phyloP scores from a whole-genome alignment of 208 protist genomes.

The Crithidia expoeki region DNA sequence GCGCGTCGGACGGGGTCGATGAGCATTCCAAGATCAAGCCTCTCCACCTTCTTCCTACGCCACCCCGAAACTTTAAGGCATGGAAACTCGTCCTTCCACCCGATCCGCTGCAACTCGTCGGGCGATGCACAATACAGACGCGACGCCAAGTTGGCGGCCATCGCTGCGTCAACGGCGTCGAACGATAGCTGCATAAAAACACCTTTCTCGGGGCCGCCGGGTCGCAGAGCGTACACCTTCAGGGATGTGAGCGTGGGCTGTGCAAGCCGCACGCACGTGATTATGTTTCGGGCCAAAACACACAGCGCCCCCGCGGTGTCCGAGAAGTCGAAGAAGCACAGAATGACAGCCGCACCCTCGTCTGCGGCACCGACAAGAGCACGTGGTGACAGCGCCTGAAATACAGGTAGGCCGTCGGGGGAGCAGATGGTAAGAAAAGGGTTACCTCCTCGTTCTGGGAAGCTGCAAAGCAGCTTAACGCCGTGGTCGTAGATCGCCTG shows the following conservation, averaged over 20 bases:
- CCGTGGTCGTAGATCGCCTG: conserved; percentile 39
- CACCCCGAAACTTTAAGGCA: conserved; percentile 42
- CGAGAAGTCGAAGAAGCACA: conserved; percentile 56
- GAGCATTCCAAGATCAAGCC: conserved; percentile 68
- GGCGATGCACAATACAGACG: background rate
- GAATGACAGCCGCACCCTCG: conserved; percentile 5
- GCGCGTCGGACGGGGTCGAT: conserved; percentile 90
- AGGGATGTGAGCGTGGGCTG: conserved; percentile 40
- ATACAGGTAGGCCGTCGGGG: conserved; percentile 17
- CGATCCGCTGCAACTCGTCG: conserved; percentile 10
- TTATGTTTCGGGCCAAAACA: conserved; percentile 60
- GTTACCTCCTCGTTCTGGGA: conserved; percentile 42
- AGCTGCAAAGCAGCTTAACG: conserved; percentile 19
- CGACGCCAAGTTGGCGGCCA: conserved; percentile 14
- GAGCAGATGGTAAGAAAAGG: conserved; percentile 44
- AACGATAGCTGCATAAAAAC: conserved; percentile 47
- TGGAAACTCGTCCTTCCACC: conserved; percentile 27
- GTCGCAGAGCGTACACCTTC: conserved; percentile 51
- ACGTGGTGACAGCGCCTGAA: conserved; percentile 33
- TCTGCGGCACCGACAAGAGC: background rate
- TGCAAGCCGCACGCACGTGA: conserved; percentile 60
- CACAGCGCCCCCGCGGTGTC: conserved; percentile 31
- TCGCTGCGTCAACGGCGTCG: conserved; percentile 28
- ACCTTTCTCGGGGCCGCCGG: conserved; percentile 39
- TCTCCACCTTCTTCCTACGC: conserved; percentile 43